These are phyloP conservation scores for Alternaria brassicae DNA, from an alignment of 2,329 filamentous ascomycete genomes.

Conservation along the genomic window DNA sequence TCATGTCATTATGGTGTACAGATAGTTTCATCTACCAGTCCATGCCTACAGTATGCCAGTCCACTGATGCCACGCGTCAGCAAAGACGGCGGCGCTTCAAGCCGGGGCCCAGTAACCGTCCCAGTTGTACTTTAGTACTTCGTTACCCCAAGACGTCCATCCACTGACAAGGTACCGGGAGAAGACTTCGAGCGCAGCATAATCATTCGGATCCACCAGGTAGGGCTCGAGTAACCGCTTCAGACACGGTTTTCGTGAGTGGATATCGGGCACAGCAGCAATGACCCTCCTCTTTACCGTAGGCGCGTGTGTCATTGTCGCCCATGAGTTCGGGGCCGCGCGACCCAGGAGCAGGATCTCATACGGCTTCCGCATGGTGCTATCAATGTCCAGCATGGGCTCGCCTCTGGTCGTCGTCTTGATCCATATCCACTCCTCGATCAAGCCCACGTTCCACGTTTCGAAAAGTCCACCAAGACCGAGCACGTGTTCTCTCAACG, in stretches of 20 bases:
- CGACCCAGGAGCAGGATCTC: constrained; percentile 72
- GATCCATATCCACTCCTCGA: constrained; percentile 80
- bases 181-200: constrained; percentile 75
- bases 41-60: not conserved
- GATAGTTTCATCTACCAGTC: no score
- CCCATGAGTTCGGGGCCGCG: constrained; percentile 35
- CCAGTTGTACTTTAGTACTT: constrained; percentile 73
- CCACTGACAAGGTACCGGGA: constrained; percentile 75
- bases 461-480: constrained; percentile 67
- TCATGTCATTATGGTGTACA: no score
- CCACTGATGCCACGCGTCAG: no score
- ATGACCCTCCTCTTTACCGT: constrained; percentile 63
- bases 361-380: constrained; percentile 75
- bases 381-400: constrained; percentile 67
- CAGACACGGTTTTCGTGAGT: constrained; percentile 80
- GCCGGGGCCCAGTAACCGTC: constrained; percentile 57
- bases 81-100: not conserved
- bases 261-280: constrained; percentile 74
- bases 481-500: constrained; percentile 62
- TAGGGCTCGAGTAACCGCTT: constrained; percentile 65
- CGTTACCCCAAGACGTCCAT: constrained; percentile 82
- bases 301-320: constrained; percentile 32
- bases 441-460: constrained; percentile 69
- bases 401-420: constrained; percentile 73
- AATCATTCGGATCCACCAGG: constrained; percentile 56